These are phyloP conservation scores for Skeletonema potamos DNA, from an alignment of 108 stramenopile genomes.

Conservation along the genomic window DNA sequence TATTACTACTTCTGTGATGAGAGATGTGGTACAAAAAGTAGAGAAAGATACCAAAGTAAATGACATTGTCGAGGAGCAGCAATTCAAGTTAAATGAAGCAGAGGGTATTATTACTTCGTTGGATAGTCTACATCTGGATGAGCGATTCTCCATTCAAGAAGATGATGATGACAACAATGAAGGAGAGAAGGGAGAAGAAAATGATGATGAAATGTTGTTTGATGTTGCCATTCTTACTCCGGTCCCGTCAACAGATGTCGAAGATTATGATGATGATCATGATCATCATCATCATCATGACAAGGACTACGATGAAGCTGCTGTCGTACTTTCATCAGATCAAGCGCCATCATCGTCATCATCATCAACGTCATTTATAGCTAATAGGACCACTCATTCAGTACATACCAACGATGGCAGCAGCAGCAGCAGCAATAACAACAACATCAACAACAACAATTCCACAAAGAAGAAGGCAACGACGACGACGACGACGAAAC, in stretches of 20 bases:
- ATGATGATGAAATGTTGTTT: slow-evolving; percentile 21
- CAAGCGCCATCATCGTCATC: too few species aligned
- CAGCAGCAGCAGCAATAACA: slow-evolving; percentile 1
- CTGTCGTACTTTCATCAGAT: too few species aligned
- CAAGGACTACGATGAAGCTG: too few species aligned
- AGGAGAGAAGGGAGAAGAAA: background rate
- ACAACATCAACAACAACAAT: background rate
- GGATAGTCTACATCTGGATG: background rate
- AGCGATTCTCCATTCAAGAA: background rate
- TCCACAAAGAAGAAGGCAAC: too few species aligned
- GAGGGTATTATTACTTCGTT: too few species aligned
- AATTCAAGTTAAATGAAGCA: too few species aligned
- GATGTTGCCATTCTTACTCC: slow-evolving; percentile 17
- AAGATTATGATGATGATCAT: background rate
- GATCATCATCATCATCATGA: too few species aligned
- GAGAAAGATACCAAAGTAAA: too few species aligned
- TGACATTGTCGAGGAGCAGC: too few species aligned
- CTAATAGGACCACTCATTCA: too few species aligned
- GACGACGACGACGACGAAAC: background rate
- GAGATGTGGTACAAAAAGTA: background rate
- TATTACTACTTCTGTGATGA: background rate
- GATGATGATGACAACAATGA: background rate
- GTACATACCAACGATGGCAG: too few species aligned
- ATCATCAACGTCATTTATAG: too few species aligned
- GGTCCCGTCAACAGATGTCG: background rate